Percentiles rank a stretch among this genome's conserved stretches.
Conservation (phyloP, 78 protist genomes). For the Chrysochromulina parva region DNA sequence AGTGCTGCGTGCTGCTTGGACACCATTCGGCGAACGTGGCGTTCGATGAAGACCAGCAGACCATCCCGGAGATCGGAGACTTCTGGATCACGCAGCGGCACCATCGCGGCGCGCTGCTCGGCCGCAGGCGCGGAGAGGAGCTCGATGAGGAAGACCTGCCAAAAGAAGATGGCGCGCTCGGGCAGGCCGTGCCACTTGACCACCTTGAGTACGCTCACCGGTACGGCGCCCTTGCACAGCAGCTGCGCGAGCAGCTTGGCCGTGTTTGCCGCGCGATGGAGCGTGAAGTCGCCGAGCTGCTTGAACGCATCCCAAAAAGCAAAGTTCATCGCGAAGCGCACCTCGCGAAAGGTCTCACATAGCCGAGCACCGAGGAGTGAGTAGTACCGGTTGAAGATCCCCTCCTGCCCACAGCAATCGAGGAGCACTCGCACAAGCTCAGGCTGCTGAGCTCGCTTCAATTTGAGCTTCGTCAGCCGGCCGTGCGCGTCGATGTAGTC, state of each 20-base stretch:
- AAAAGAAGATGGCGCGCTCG: not conserved
- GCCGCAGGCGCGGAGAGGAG: too few species aligned
- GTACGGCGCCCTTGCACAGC: not conserved
- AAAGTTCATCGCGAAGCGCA: not conserved
- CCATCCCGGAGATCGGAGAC: too few species aligned
- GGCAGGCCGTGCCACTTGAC: not conserved
- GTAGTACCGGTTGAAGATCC: not conserved
- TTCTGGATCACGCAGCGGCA: too few species aligned
- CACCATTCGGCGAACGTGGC: too few species aligned
- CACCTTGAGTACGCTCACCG: not conserved
- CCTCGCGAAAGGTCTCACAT: not conserved
- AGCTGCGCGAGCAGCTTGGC: not conserved
- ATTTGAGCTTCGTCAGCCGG: not conserved
- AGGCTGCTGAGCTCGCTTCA: not conserved
- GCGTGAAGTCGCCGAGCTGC: not conserved
- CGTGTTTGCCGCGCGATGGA: not conserved
- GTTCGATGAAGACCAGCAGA: too few species aligned
- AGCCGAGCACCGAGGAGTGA: slow-evolving; percentile 15
- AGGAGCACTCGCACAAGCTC: not conserved
- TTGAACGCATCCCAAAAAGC: not conserved
- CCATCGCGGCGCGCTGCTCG: too few species aligned
- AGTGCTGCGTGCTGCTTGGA: too few species aligned
- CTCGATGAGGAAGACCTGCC: not conserved
- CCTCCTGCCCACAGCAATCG: not conserved
- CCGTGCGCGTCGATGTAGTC: not conserved